Percentiles rank a stretch among this genome's conserved stretches.
These are phyloP conservation scores for Penicillium tannophilum DNA, from an alignment of 495 filamentous ascomycete species.

Conservation along the genomic window DNA sequence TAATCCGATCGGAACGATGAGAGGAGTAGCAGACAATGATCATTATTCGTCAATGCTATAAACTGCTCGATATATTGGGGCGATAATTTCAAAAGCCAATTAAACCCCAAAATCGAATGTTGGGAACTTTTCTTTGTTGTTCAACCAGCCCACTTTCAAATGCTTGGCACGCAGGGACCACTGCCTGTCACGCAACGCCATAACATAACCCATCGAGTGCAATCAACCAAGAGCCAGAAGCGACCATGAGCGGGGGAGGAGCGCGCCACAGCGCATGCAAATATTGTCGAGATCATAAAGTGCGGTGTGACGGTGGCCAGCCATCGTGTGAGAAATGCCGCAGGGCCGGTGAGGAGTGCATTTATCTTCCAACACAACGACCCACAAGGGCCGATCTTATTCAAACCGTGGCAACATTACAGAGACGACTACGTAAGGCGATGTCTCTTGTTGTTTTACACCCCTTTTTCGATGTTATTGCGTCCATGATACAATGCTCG, in stretches of 20 bases:
- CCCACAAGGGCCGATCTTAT: conserved; percentile 1
- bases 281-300: conserved; percentile 3
- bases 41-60: no score
- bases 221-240: background rate
- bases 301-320: conserved; percentile 1
- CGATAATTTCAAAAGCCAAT: no score
- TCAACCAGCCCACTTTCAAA: background rate
- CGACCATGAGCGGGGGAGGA: background rate
- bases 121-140: no score
- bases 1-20: no score
- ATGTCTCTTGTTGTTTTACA: background rate
- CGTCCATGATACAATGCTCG: background rate
- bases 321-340: conserved; percentile 3
- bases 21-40: no score
- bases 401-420: background rate
- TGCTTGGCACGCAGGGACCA: background rate
- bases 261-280: conserved; percentile 1
- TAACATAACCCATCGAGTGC: background rate
- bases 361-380: background rate
- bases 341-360: background rate
- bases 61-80: no score
- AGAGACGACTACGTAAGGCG: background rate
- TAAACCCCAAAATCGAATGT: no score
- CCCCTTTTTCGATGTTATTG: background rate
- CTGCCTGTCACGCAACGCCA: background rate